Conservation (phyloP, 495 filamentous ascomycete genomes). For the Chaetomium cochliodes region DNA sequence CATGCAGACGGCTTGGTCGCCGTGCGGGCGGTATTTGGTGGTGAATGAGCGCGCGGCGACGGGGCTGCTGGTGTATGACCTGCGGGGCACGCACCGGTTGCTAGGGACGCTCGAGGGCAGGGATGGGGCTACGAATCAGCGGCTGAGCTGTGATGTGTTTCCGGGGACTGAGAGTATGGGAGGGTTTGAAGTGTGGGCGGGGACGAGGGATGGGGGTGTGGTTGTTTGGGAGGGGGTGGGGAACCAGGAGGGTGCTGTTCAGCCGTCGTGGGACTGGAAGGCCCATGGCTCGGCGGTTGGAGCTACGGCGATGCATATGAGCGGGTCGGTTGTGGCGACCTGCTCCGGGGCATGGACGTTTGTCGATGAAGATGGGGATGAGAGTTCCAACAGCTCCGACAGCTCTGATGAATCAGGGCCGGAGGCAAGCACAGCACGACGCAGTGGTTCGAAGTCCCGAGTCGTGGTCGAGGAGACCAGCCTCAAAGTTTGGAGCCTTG, state of each 20-base stretch:
- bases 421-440: not conserved
- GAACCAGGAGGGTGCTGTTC: conserved; percentile 51
- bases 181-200: conserved; percentile 79
- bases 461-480: conserved; percentile 54
- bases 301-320: conserved; percentile 63
- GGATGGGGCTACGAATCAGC: conserved; percentile 70
- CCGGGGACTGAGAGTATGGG: conserved; percentile 39
- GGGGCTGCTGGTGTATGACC: conserved; percentile 77
- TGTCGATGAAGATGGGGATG: conserved; percentile 27
- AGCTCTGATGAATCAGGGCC: conserved; percentile 15
- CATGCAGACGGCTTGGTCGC: conserved; percentile 74
- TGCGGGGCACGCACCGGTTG: conserved; percentile 67
- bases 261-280: conserved; percentile 58
- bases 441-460: conserved; percentile 16
- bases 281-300: conserved; percentile 59
- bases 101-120: conserved; percentile 72
- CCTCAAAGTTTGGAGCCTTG: conserved; percentile 63
- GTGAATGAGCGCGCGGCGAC: conserved; percentile 79
- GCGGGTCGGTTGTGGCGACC: conserved; percentile 68
- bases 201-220: conserved; percentile 74
- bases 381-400: conserved; percentile 16
- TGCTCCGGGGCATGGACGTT: conserved; percentile 61
- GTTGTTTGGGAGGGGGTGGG: conserved; percentile 70
- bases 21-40: conserved; percentile 82
- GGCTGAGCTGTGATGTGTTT: conserved; percentile 71